Percentiles rank a stretch among this genome's conserved stretches.
Conservation (phyloP, 768 basidiomycete genomes). For the Boletus insuetus region DNA sequence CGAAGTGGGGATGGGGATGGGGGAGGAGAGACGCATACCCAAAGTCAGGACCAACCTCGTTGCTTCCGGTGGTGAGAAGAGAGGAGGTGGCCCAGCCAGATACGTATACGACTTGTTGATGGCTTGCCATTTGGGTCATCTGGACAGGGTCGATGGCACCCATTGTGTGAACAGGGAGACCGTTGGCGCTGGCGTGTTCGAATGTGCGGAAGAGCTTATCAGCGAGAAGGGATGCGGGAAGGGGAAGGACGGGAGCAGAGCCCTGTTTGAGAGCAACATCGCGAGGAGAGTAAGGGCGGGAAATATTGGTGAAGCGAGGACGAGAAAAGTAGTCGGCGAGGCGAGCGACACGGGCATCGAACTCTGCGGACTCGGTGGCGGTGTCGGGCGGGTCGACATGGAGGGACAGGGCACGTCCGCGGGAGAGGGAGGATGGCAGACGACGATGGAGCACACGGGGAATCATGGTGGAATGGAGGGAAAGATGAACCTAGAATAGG, state of each 20-base stretch:
- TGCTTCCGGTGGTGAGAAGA: slow-evolving; percentile 83
- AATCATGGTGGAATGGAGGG: slow-evolving; percentile 20
- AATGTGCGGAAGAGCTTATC: slow-evolving; percentile 81
- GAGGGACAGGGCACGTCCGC: slow-evolving; percentile 44
- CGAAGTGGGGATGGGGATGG: neutral
- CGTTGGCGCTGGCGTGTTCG: slow-evolving; percentile 55
- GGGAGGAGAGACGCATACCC: slow-evolving; percentile 44
- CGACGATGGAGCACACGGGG: slow-evolving; percentile 10
- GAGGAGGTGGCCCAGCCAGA: slow-evolving; percentile 91
- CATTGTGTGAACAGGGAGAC: slow-evolving; percentile 82
- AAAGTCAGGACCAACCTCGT: slow-evolving; percentile 90
- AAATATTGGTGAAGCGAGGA: slow-evolving; percentile 70
- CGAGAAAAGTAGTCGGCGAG: slow-evolving; percentile 72
- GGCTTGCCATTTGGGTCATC: slow-evolving; percentile 90
- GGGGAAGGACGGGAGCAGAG: slow-evolving; percentile 72
- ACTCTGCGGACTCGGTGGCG: slow-evolving; percentile 55
- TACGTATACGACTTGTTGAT: slow-evolving; percentile 88
- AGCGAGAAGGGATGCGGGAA: slow-evolving; percentile 74
- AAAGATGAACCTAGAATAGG: slow-evolving; percentile 36
- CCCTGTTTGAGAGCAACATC: slow-evolving; percentile 89
- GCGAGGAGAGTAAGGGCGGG: slow-evolving; percentile 76
- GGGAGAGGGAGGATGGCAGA: slow-evolving; percentile 30
- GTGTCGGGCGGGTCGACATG: slow-evolving; percentile 57
- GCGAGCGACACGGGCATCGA: slow-evolving; percentile 58
- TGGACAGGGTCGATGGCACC: slow-evolving; percentile 92